Percentiles rank a stretch among this genome's conserved stretches.
Conservation (phyloP, 1,284 basidiomycete species). For the Irpex lacteus region DNA sequence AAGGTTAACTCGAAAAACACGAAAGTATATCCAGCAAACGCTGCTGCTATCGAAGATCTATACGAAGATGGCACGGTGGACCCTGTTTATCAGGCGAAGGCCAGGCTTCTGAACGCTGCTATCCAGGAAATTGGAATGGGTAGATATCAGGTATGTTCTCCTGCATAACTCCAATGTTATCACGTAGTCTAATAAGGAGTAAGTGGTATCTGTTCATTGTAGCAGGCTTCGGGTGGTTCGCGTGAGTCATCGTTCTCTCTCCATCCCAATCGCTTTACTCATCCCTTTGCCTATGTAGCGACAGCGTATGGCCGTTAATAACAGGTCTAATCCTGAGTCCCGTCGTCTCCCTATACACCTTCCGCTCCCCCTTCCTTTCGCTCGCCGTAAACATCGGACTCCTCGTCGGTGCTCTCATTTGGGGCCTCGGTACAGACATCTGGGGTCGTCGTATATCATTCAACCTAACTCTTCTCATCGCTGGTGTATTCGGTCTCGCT, state of each 20-base stretch:
- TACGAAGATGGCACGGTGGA: constrained; percentile 48
- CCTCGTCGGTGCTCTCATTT: constrained; percentile 63
- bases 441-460: constrained; percentile 68
- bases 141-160: constrained; percentile 54
- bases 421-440: constrained; percentile 60
- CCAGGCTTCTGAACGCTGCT: constrained; percentile 51
- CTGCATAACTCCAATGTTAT: neutral
- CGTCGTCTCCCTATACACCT: constrained; percentile 55
- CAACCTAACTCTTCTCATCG: constrained; percentile 61
- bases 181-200: neutral
- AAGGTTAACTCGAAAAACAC: neutral
- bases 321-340: constrained; percentile 56
- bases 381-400: constrained; percentile 62
- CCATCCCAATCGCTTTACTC: neutral
- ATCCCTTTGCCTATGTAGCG: neutral
- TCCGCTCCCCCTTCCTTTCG: constrained; percentile 53
- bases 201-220: constrained; percentile 59
- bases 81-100: constrained; percentile 55
- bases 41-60: constrained; percentile 9
- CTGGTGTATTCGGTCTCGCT: constrained; percentile 52
- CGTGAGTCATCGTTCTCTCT: constrained; percentile 37
- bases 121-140: constrained; percentile 69
- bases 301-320: constrained; percentile 38
- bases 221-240: constrained; percentile 70
- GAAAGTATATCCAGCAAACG: neutral